These are phyloP conservation scores for Paecilomyces formosus DNA, from an alignment of 2,329 filamentous ascomycete species.

Conservation along the genomic window DNA sequence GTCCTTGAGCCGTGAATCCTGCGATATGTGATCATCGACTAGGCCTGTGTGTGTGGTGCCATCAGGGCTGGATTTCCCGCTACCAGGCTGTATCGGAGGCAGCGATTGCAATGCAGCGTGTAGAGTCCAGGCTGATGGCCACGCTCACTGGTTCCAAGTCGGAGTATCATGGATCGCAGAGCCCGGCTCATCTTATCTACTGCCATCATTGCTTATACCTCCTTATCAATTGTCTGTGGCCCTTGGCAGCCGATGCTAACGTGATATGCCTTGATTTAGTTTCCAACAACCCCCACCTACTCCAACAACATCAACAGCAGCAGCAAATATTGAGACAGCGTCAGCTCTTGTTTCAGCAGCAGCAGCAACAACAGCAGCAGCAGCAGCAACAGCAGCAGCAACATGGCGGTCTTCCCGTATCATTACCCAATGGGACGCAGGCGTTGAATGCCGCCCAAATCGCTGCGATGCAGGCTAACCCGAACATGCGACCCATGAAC, in stretches of 20 bases:
- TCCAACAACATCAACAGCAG: conserved; percentile 32
- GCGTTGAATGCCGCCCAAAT: conserved; percentile 34
- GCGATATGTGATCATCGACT: neutral
- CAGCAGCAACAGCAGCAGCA: conserved; percentile 21
- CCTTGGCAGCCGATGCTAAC: conserved; percentile 2
- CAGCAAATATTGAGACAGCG: conserved; percentile 20
- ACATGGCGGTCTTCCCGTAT: conserved; percentile 27
- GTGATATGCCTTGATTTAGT: conserved; percentile 15
- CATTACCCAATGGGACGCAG: conserved; percentile 35
- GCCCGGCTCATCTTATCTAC: neutral
- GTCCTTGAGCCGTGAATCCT: neutral
- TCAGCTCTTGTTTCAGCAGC: conserved; percentile 19
- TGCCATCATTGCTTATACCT: no score
- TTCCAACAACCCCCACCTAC: conserved; percentile 37
- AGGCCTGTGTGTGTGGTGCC: neutral
- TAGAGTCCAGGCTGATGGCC: neutral
- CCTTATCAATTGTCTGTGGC: neutral
- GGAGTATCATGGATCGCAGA: neutral
- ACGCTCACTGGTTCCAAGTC: neutral
- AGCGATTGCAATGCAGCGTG: neutral
- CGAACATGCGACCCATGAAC: conserved; percentile 31
- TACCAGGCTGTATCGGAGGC: neutral
- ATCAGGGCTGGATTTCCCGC: neutral
- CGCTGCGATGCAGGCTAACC: conserved; percentile 36
- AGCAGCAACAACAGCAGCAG: conserved; percentile 24